phyloP scores from a whole-genome alignment of 2,329 filamentous ascomycete species.

The Trichoderma atrobrunneum region DNA sequence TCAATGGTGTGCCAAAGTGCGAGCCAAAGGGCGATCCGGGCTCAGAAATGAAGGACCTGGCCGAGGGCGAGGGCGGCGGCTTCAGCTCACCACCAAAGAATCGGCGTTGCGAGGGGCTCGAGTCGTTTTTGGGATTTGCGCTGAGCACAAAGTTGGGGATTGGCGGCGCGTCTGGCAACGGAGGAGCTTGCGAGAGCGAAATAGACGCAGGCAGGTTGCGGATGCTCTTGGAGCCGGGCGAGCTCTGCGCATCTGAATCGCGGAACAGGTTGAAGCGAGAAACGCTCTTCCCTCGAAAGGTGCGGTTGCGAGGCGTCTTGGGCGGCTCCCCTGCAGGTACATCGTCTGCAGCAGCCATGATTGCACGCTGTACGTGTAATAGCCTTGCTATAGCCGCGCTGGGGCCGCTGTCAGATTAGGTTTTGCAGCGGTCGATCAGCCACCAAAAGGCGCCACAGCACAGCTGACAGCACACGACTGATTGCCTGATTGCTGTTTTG shows the following conservation, averaged over 20 bases:
- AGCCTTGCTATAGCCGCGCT: background rate
- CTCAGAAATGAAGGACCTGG: constrained; percentile 11
- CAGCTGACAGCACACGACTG: background rate
- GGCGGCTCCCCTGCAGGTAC: constrained; percentile 22
- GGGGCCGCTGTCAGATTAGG: constrained; percentile 12
- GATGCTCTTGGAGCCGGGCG: constrained; percentile 23
- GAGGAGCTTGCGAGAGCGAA: constrained; percentile 24
- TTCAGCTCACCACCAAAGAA: constrained; percentile 5
- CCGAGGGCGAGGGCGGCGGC: constrained; percentile 17
- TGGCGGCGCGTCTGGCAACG: constrained; percentile 24
- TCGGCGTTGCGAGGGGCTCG: constrained; percentile 21
- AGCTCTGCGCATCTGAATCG: constrained; percentile 22
- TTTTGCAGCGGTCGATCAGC: constrained; percentile 10
- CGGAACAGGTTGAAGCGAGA: constrained; percentile 34
- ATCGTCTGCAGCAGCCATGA: constrained; percentile 22
- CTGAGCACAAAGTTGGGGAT: constrained; percentile 29
- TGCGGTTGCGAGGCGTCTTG: constrained; percentile 34
- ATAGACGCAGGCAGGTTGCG: constrained; percentile 6
- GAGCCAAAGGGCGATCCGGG: constrained; percentile 14
- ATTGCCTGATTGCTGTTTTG: constrained; percentile 8
- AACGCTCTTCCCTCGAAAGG: constrained; percentile 36
- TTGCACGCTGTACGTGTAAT: background rate
- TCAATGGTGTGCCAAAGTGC: background rate
- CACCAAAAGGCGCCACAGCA: background rate
- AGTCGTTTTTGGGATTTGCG: constrained; percentile 31